Evolutionary conservation across 257 asterid species (phyloP).

Genomic region (Phtheirospermum japonicum): DNA sequence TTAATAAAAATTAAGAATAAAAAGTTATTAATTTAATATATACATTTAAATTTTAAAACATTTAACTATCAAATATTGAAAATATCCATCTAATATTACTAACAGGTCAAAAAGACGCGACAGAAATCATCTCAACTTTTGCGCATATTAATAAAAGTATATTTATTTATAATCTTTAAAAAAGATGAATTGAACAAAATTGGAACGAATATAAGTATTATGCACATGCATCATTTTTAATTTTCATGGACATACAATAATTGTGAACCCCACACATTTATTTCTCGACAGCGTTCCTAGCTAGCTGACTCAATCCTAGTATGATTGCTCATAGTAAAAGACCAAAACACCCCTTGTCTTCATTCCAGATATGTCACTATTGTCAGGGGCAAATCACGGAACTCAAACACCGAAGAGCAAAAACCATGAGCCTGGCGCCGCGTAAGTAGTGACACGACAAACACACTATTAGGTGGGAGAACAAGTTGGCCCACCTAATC

Average conservation of each 20-base stretch:
- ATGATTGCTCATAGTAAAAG: background rate
- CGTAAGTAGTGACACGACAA: conserved; percentile 36
- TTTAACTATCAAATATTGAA: too few relatives aligned
- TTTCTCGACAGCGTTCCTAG: conserved; percentile 10
- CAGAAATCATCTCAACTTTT: too few relatives aligned
- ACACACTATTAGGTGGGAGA: conserved; percentile 18
- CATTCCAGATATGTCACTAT: background rate
- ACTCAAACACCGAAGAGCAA: background rate
- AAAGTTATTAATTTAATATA: too few relatives aligned
- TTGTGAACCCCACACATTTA: background rate
- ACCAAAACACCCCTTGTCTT: conserved; percentile 32
- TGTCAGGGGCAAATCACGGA: conserved; percentile 28
- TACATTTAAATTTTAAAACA: too few relatives aligned
- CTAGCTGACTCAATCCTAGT: conserved; percentile 19
- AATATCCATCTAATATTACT: too few relatives aligned
- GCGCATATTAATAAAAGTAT: too few relatives aligned
- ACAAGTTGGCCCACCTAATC: conserved; percentile 36
- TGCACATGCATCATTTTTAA: background rate
- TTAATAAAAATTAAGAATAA: too few relatives aligned
- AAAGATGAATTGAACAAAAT: too few relatives aligned
- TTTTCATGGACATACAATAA: too few relatives aligned
- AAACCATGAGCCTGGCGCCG: conserved; percentile 68
- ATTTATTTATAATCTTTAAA: too few relatives aligned
- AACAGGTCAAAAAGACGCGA: too few relatives aligned
- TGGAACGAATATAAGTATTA: too few relatives aligned